Percentiles rank a stretch among this genome's conserved stretches.
These are phyloP conservation scores for Oxyria digyna DNA, from an alignment of 148 eudicot species.

Conservation along the genomic window DNA sequence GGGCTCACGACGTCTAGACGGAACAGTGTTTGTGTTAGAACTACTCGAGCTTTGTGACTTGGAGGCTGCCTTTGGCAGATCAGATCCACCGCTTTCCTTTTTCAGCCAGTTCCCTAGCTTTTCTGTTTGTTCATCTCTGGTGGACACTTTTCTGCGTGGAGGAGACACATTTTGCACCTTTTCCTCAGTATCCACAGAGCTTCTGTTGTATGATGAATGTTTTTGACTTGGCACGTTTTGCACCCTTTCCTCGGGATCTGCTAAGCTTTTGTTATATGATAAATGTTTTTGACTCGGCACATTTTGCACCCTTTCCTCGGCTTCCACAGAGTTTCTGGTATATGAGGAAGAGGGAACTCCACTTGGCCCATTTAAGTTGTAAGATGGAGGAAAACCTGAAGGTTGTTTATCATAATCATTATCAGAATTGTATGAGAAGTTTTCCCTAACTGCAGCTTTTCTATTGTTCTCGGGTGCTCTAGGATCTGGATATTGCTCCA, in stretches of 20 bases:
- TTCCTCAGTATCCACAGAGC: slow-evolving; percentile 27
- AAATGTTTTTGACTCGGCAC: slow-evolving; percentile 32
- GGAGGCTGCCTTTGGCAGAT: slow-evolving; percentile 30
- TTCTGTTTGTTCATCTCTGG: slow-evolving; percentile 70
- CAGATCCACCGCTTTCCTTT: slow-evolving; percentile 52
- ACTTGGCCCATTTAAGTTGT: slow-evolving; percentile 32
- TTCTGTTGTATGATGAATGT: background rate
- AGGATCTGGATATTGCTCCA: slow-evolving; percentile 44
- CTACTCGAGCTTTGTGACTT: slow-evolving; percentile 38
- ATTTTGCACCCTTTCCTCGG: slow-evolving; percentile 41
- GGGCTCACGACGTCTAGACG: slow-evolving; percentile 38
- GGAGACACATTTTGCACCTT: slow-evolving; percentile 80
- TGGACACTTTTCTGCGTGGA: slow-evolving; percentile 67
- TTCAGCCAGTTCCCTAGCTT: slow-evolving; percentile 51
- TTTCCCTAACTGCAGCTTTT: slow-evolving; percentile 47
- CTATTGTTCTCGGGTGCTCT: slow-evolving; percentile 42
- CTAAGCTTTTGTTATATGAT: background rate
- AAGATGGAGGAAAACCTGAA: slow-evolving; percentile 33
- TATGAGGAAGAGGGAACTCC: slow-evolving; percentile 11
- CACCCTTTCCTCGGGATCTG: slow-evolving; percentile 40
- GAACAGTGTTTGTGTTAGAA: slow-evolving; percentile 23
- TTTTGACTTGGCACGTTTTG: slow-evolving; percentile 47
- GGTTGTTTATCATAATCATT: slow-evolving; percentile 41
- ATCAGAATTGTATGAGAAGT: slow-evolving; percentile 26
- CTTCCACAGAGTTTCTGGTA: slow-evolving; percentile 15